Conservation (phyloP, 768 basidiomycete species). For the Podaxis pistillaris region DNA sequence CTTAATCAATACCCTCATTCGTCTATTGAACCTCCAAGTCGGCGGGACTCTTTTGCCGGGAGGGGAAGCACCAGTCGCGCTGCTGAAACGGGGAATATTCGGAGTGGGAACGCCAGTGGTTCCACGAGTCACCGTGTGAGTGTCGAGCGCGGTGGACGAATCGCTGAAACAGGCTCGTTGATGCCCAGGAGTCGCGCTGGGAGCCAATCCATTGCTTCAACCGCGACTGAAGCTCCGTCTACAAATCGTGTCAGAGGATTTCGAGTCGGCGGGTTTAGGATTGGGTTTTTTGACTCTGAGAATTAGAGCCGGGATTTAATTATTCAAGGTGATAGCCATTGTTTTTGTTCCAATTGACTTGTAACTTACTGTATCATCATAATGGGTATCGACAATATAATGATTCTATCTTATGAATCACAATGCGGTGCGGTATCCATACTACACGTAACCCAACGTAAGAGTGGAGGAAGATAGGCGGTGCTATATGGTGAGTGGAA, state of each 20-base stretch:
- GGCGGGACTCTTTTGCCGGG: slow-evolving; percentile 46
- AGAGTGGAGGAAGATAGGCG: background rate
- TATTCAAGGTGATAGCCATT: slow-evolving; percentile 11
- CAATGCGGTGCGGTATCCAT: background rate
- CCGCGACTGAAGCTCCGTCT: slow-evolving; percentile 3
- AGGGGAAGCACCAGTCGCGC: slow-evolving; percentile 35
- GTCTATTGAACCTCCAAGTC: slow-evolving; percentile 53
- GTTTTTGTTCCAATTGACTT: slow-evolving; percentile 1
- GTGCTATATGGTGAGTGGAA: background rate
- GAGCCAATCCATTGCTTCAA: slow-evolving; percentile 7
- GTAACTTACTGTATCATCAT: slow-evolving; percentile 15
- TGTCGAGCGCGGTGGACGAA: slow-evolving; percentile 60
- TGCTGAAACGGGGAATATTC: slow-evolving; percentile 30
- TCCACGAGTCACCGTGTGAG: slow-evolving; percentile 53
- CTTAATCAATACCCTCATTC: slow-evolving; percentile 43
- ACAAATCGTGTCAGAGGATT: slow-evolving; percentile 7
- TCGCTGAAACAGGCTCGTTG: slow-evolving; percentile 55
- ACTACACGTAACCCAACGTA: slow-evolving; percentile 6
- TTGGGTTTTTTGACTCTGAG: slow-evolving; percentile 14
- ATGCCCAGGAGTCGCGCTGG: slow-evolving; percentile 30
- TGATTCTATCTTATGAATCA: slow-evolving; percentile 2
- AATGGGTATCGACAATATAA: slow-evolving; percentile 7
- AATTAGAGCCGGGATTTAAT: slow-evolving; percentile 2
- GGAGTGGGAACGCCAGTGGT: slow-evolving; percentile 34
- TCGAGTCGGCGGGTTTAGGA: slow-evolving; percentile 10